Conservation (phyloP, 306 rosid species). For the Canavalia gladiata region DNA sequence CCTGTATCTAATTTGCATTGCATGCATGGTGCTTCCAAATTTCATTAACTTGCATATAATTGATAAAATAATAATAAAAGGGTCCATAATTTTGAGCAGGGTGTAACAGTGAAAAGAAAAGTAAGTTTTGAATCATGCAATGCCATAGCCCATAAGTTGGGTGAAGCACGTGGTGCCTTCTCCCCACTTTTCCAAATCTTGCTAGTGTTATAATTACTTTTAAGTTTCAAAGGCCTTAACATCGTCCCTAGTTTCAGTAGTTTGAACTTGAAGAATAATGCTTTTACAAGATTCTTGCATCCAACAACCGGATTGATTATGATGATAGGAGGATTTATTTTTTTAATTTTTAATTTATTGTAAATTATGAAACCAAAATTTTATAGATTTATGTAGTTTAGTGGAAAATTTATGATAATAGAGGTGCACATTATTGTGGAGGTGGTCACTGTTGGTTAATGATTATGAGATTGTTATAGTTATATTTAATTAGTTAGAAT, state of each 20-base stretch:
- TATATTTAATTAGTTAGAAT: not conserved
- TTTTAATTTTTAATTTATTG: not conserved
- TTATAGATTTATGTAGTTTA: not conserved
- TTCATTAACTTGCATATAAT: not conserved
- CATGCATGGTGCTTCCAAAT: constrained; percentile 27
- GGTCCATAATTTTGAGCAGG: constrained; percentile 7
- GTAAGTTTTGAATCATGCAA: constrained; percentile 21
- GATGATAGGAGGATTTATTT: not conserved
- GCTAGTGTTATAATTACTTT: constrained; percentile 39
- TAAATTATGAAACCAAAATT: not conserved
- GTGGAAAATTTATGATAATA: not conserved
- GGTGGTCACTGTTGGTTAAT: constrained; percentile 28
- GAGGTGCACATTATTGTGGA: constrained; percentile 26
- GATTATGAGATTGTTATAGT: not conserved
- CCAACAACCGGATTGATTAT: constrained; percentile 32
- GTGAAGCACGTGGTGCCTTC: constrained; percentile 53
- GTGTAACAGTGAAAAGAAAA: constrained; percentile 21
- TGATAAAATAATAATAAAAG: constrained; percentile 16
- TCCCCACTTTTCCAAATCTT: constrained; percentile 45
- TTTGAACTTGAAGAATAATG: not conserved
- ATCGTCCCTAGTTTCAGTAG: constrained; percentile 22
- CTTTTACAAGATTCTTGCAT: constrained; percentile 23
- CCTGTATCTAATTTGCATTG: constrained; percentile 42
- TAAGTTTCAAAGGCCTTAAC: constrained; percentile 14
- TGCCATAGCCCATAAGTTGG: constrained; percentile 45